phyloP scores from a whole-genome alignment of 2,329 filamentous ascomycete species.

The Setomelanomma holmii region DNA sequence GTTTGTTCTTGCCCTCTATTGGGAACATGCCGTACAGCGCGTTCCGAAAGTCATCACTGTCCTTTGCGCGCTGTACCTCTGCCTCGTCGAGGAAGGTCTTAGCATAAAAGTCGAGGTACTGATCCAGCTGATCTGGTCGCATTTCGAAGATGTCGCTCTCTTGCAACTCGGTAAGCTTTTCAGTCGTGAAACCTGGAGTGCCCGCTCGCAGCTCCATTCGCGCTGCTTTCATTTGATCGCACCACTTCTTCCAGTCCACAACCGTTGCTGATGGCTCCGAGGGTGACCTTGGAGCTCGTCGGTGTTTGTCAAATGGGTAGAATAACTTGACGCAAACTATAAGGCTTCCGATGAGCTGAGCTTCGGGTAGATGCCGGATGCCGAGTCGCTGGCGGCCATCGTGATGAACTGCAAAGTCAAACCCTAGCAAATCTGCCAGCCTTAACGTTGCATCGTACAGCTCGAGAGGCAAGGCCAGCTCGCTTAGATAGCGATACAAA shows the following conservation, averaged over 20 bases:
- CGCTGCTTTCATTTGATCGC: slow-evolving; percentile 16
- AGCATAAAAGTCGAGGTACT: slow-evolving; percentile 80
- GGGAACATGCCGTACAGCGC: slow-evolving; percentile 55
- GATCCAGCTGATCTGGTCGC: slow-evolving; percentile 68
- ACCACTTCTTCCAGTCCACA: slow-evolving; percentile 79
- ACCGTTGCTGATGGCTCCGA: slow-evolving; percentile 65
- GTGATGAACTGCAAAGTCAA: slow-evolving; percentile 66
- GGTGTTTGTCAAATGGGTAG: slow-evolving; percentile 72
- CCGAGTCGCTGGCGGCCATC: slow-evolving; percentile 24
- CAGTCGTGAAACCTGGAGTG: slow-evolving; percentile 40
- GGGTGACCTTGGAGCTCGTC: slow-evolving; percentile 58
- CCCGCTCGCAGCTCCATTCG: slow-evolving; percentile 10
- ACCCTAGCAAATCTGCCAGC: slow-evolving; percentile 59
- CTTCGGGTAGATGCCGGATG: slow-evolving; percentile 65
- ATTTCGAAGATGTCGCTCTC: slow-evolving; percentile 70
- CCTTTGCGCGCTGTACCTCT: slow-evolving; percentile 40
- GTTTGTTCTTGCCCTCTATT: slow-evolving; percentile 14
- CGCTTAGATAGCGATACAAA: slow-evolving; percentile 72
- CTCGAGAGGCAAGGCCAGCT: slow-evolving; percentile 78
- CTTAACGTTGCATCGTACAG: slow-evolving; percentile 66
- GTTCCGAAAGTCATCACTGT: slow-evolving; percentile 50
- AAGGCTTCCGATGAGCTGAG: slow-evolving; percentile 73
- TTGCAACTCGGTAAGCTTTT: slow-evolving; percentile 60
- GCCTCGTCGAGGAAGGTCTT: slow-evolving; percentile 65
- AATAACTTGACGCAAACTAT: slow-evolving; percentile 80